phyloP scores from a whole-genome alignment of 306 rosid genomes.

The Carpinus viminea region DNA sequence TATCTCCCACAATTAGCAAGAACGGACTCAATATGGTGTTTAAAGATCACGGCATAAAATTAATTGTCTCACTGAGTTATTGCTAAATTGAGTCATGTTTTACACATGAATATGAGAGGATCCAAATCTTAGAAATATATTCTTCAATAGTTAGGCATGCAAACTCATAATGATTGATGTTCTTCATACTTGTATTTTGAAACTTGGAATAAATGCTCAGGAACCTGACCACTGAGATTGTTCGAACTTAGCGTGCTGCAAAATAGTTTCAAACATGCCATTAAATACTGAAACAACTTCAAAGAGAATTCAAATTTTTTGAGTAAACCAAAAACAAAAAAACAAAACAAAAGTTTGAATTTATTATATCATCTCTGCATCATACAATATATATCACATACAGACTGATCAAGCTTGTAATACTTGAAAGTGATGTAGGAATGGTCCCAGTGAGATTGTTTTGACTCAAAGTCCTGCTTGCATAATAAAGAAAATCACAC shows the following conservation, averaged over 20 bases:
- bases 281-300: constrained; percentile 34
- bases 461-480: constrained; percentile 77
- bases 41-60: neutral
- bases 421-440: constrained; percentile 72
- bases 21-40: neutral
- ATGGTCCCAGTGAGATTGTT: constrained; percentile 75
- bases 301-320: neutral
- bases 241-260: constrained; percentile 84
- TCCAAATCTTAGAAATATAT: constrained; percentile 14
- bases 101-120: neutral
- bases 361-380: constrained; percentile 13
- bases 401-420: constrained; percentile 66
- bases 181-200: constrained; percentile 77
- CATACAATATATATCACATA: constrained; percentile 47
- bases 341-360: neutral
- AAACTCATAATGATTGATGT: constrained; percentile 23
- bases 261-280: constrained; percentile 35
- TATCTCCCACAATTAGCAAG: neutral
- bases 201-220: constrained; percentile 53
- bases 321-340: neutral
- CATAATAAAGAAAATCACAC: constrained; percentile 25
- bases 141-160: constrained; percentile 8
- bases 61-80: neutral
- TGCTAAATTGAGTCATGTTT: neutral
- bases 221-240: constrained; percentile 74